Evolutionary conservation across 306 rosid species (phyloP), one percentile per base, ranked within the genome.

Genomic region (Cucumis cinereus): DNA sequence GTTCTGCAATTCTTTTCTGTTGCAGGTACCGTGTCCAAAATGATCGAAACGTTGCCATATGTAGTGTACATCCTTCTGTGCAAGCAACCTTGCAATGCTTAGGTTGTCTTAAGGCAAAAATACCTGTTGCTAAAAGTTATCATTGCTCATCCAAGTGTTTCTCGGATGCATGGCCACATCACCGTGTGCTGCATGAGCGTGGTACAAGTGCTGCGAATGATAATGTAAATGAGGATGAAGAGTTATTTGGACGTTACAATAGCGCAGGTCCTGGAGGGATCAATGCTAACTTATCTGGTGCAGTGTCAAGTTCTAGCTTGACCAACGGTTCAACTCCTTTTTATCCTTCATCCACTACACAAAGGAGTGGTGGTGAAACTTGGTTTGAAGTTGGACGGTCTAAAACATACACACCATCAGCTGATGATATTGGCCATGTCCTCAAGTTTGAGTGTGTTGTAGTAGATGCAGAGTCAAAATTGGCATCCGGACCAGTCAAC

Each of bases 81-180:
- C 95, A 89, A 76, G 99, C 99, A 63, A 92, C 95, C 40, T 75
- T 92, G 85, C 99, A 94, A 92, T 94, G 99, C 79, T 26, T 89
- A 77, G 97, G 92, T 30, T 94, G 99, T 84, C 78, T 85, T 35
- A 94, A 92, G 84, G 95, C 89, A 56, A 92, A 83, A 86, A 52
- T 94, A 79, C 97, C 96, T 58, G 84, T 85, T 69, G 79, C 96
- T 75, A 94, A 90, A 84, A 94, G 99, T 83, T 94, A 90, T 66
- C 99, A 94, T 77, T 94, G 99, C 89, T 81, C 95, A 8, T 76
- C 96, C 6, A 92, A 89, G 84, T 94, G 99, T 82, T 94, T 94
- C 84, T 83, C 93, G 16, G 97, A 94, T 81, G 97, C 96, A 47
- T 94, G 99, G 99, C 99, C 89, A 79, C 97, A 91, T 85, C 99